Evolutionary conservation across 352 stramenopile genomes (phyloP), one percentile per base, ranked within the genome.

Genomic region (Phytophthora brassicae): DNA sequence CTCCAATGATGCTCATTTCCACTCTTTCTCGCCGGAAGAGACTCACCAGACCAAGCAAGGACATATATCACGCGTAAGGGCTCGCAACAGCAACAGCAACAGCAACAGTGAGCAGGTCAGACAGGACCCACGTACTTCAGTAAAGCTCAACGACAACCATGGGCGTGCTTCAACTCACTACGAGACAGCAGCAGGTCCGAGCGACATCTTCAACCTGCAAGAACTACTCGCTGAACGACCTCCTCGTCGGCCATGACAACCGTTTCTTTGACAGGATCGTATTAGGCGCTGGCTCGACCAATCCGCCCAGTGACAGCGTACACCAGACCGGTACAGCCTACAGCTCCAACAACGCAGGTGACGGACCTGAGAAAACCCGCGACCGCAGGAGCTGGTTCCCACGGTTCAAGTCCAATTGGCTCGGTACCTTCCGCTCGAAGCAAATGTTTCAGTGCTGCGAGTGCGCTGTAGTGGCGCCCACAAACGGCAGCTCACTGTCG

Each of bases 381-480:
- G 86, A 94, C 62, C 84, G 84, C 68, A 91, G 91, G 68, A 86
- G 74, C 54, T 94, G 86, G 86, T 94, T 94, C 63, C 86, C 86
- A 26, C 86, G 86, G 49, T 94, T 94, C 72, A 94, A 94, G 64
- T 93, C 84, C 39, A 94, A 92, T 46, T 90, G 84, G 80, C 69
- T 92, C n/a, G 86, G 86, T 58, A 92, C 81, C 23, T 94, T 89
- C 63, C 84, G 86, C 39, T 92, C 83, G 60, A 92, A 90, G 77
- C 79, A 91, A 68, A 92, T 92, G 82, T 94, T 92, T 63, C 60
- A 74, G 22, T 92, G 84, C 66, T 94, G 86, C 45, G 86, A 94
- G 67, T 94, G 86, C 58, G 85, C 81, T 7, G 77, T 94, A 24
- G 66, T 70, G 23, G 62, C 77, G 59, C 38, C 64, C 3, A 59